These are phyloP conservation scores for Cornus suecica DNA, from an alignment of 148 eudicot genomes.

Conservation along the genomic window DNA sequence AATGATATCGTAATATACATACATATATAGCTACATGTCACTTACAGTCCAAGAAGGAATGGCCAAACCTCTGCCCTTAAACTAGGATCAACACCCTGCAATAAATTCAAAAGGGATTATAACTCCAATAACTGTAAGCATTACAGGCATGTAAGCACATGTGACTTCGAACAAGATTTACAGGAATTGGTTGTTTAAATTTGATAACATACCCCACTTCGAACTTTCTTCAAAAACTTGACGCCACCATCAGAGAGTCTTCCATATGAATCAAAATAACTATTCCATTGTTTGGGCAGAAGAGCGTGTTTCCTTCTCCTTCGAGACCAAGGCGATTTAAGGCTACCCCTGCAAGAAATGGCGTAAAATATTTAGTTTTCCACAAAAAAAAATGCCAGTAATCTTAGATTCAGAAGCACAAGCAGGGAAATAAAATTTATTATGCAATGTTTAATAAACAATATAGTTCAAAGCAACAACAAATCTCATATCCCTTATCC, in stretches of 20 bases:
- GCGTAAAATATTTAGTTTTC: not conserved
- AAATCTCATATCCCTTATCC: not conserved
- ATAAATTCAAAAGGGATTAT: not conserved
- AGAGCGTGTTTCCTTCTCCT: slow-evolving; percentile 63
- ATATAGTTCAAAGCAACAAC: not conserved
- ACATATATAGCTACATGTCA: slow-evolving; percentile 3
- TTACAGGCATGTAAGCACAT: not conserved
- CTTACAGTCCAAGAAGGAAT: slow-evolving; percentile 66
- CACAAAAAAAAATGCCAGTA: not conserved
- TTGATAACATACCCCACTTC: slow-evolving; percentile 59
- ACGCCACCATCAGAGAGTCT: slow-evolving; percentile 63
- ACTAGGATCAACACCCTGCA: slow-evolving; percentile 63
- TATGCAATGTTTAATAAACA: not conserved
- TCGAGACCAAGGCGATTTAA: slow-evolving; percentile 73
- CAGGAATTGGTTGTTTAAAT: not conserved
- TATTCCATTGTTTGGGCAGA: slow-evolving; percentile 57
- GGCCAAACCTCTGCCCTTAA: slow-evolving; percentile 65
- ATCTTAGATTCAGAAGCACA: not conserved
- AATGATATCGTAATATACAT: not conserved
- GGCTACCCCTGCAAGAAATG: slow-evolving; percentile 37
- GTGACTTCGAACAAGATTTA: not conserved
- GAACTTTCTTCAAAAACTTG: slow-evolving; percentile 64
- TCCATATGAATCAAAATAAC: slow-evolving; percentile 51
- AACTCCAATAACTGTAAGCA: not conserved
- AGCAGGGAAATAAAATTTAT: not conserved